A percentile compares a stretch with the other conserved stretches of the same genome.
Evolutionary conservation across 768 basidiomycete species (phyloP).

Genomic region (Lepiota venenata): DNA sequence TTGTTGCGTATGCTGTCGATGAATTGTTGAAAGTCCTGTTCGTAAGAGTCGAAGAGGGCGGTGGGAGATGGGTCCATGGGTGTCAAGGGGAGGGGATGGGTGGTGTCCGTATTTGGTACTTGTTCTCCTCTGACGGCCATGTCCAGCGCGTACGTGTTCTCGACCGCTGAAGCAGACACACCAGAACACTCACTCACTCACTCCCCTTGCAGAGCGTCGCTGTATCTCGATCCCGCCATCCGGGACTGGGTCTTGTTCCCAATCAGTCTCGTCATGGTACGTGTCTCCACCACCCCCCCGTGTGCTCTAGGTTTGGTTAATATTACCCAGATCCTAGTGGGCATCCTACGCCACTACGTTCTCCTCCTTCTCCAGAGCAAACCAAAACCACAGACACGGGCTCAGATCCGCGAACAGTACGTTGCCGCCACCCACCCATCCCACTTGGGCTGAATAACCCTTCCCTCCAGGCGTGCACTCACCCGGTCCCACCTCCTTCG

Average conservation of each 20-base stretch:
- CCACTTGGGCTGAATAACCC: not conserved
- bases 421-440: conserved; percentile 26
- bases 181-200: conserved; percentile 2
- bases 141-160: conserved; percentile 38
- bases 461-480: conserved; percentile 58
- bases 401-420: conserved; percentile 90
- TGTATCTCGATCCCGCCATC: conserved; percentile 92
- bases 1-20: conserved; percentile 71
- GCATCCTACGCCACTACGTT: conserved; percentile 90
- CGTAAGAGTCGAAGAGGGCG: conserved; percentile 86
- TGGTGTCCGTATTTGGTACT: not conserved
- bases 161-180: not conserved
- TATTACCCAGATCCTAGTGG: conserved; percentile 74
- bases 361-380: conserved; percentile 78
- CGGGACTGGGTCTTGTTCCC: conserved; percentile 94
- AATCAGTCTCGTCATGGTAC: conserved; percentile 95
- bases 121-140: conserved; percentile 12
- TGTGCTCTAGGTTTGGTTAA: no score
- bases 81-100: conserved; percentile 10
- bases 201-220: conserved; percentile 48
- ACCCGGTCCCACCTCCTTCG: conserved; percentile 83
- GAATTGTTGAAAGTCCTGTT: conserved; percentile 87
- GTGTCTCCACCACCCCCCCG: conserved; percentile 20
- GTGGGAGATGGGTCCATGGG: conserved; percentile 82
- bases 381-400: conserved; percentile 76